A percentile compares a stretch with the other conserved stretches of the same genome.
phyloP scores from a whole-genome alignment of 805 yeast genomes.

The Lipomyces orientalis region DNA sequence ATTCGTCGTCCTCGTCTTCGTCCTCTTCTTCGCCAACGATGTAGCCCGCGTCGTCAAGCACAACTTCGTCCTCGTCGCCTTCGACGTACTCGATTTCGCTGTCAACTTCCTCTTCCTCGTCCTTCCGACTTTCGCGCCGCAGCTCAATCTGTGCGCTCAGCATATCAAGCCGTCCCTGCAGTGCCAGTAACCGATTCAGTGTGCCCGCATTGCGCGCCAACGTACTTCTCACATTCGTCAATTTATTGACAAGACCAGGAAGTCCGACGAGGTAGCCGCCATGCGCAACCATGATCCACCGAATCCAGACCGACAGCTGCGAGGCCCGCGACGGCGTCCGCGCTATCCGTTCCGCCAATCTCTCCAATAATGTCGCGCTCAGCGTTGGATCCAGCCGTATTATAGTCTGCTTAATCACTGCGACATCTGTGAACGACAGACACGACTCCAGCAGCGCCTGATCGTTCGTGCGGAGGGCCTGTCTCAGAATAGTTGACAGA shows the following conservation, averaged over 20 bases:
- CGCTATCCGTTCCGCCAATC: slow-evolving; percentile 55
- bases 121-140: slow-evolving; percentile 55
- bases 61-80: slow-evolving; percentile 42
- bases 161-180: slow-evolving; percentile 85
- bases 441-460: slow-evolving; percentile 85
- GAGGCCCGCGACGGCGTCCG: slow-evolving; percentile 62
- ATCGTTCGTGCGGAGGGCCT: slow-evolving; percentile 87
- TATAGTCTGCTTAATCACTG: slow-evolving; percentile 59
- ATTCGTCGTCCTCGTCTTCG: slow-evolving; percentile 44
- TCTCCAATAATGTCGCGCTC: slow-evolving; percentile 54
- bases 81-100: slow-evolving; percentile 48
- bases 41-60: slow-evolving; percentile 36
- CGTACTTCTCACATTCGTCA: slow-evolving; percentile 63
- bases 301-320: slow-evolving; percentile 68
- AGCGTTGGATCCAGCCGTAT: slow-evolving; percentile 56
- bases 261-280: slow-evolving; percentile 66
- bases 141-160: slow-evolving; percentile 75
- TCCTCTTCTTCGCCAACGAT: slow-evolving; percentile 57
- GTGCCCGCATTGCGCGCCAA: slow-evolving; percentile 61
- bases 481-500: slow-evolving; percentile 80
- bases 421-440: slow-evolving; percentile 57
- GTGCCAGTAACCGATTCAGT: slow-evolving; percentile 70
- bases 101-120: slow-evolving; percentile 43
- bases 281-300: slow-evolving; percentile 75
- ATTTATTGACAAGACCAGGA: slow-evolving; percentile 58